Percentiles rank a stretch among this genome's conserved stretches.
These are phyloP conservation scores for Hibiscus tridactylites DNA, from an alignment of 345 rosid species.

Conservation along the genomic window DNA sequence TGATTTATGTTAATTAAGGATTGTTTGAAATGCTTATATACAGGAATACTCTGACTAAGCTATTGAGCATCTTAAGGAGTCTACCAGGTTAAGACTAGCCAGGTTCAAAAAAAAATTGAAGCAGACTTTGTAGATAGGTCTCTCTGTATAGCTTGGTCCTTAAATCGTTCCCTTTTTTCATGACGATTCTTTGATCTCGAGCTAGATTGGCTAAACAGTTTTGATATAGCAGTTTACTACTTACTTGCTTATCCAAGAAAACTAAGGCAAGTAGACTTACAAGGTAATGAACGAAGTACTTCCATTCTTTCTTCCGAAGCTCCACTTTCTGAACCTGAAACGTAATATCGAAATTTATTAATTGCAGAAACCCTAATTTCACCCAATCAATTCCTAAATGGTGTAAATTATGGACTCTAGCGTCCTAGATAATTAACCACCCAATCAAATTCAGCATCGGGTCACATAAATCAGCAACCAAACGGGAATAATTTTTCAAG, in stretches of 20 bases:
- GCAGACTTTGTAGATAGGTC: too few relatives aligned
- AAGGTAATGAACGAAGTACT: conserved; percentile 90
- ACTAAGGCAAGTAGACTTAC: conserved; percentile 35
- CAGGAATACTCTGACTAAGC: too few relatives aligned
- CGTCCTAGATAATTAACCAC: neutral
- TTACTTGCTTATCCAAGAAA: neutral
- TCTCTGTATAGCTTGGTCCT: neutral
- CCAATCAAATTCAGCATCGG: neutral
- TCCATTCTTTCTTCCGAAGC: conserved; percentile 87
- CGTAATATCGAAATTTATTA: neutral
- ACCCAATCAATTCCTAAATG: neutral
- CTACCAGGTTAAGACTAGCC: too few relatives aligned
- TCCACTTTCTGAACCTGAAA: conserved; percentile 80
- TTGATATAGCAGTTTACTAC: neutral
- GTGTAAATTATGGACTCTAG: neutral
- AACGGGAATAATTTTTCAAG: neutral
- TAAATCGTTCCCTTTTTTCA: neutral
- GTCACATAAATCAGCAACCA: neutral
- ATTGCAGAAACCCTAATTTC: conserved; percentile 1
- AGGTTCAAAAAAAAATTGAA: too few relatives aligned
- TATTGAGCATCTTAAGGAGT: too few relatives aligned
- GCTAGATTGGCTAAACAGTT: neutral
- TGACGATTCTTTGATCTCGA: neutral
- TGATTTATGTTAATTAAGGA: too few relatives aligned
- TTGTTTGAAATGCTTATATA: too few relatives aligned